phyloP scores from a whole-genome alignment of 805 yeast species.

The Pichia scutulata region DNA sequence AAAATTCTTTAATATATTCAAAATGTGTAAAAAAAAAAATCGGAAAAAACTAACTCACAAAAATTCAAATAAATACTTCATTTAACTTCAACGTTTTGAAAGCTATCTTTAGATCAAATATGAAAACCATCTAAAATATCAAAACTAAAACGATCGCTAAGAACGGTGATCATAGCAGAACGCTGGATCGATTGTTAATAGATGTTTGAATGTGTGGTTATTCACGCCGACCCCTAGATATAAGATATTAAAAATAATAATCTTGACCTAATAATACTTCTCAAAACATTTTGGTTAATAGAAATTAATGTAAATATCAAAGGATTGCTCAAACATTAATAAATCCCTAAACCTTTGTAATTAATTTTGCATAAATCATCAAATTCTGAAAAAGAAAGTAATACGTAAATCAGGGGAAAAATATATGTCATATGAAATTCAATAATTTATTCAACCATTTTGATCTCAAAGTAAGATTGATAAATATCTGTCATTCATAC shows the following conservation, averaged over 20 bases:
- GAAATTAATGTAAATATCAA: not conserved
- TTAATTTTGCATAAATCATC: not conserved
- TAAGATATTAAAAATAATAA: not conserved
- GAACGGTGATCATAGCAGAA: slow-evolving; percentile 12
- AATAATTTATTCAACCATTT: not conserved
- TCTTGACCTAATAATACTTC: not conserved
- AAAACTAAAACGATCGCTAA: slow-evolving; percentile 10
- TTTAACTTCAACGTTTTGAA: too few species aligned
- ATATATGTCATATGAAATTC: not conserved
- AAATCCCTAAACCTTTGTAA: not conserved
- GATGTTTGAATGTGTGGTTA: slow-evolving; percentile 12
- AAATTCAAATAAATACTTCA: not conserved
- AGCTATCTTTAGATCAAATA: not conserved
- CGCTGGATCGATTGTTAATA: slow-evolving; percentile 10
- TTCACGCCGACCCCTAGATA: slow-evolving; percentile 10
- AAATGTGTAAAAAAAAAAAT: not conserved
- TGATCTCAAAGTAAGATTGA: not conserved
- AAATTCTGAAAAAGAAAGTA: not conserved
- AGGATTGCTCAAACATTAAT: not conserved
- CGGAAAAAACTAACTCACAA: not conserved
- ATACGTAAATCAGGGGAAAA: slow-evolving; percentile 6
- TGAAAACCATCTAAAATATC: not conserved
- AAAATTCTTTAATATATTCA: not conserved
- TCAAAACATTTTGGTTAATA: not conserved
- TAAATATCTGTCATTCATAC: not conserved